Evolutionary conservation across 1,284 basidiomycete species (phyloP).

Genomic region (Trichosporon faecale): DNA sequence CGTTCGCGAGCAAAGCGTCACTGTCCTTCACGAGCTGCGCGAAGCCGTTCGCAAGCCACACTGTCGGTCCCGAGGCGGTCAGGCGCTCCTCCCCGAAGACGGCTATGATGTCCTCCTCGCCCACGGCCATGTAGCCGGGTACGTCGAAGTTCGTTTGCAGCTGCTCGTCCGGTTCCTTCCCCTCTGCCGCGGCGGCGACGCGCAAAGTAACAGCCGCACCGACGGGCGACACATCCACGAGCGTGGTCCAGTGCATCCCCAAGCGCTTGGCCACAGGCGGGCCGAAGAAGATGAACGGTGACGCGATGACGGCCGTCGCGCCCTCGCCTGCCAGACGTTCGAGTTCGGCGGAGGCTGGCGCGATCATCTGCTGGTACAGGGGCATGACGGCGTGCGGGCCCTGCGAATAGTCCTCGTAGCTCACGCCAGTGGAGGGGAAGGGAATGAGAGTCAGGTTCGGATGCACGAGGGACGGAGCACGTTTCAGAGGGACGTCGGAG

Average conservation of each 20-base stretch:
- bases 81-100: background rate
- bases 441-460: background rate
- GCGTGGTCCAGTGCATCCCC: background rate
- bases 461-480: background rate
- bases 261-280: background rate
- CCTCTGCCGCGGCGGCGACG: background rate
- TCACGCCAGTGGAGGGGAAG: background rate
- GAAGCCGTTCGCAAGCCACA: background rate
- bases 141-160: background rate
- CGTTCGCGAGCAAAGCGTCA: background rate
- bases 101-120: background rate
- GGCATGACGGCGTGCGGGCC: background rate
- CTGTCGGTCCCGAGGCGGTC: background rate
- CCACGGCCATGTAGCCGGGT: background rate
- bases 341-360: background rate
- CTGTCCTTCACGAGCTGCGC: background rate
- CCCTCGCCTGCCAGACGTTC: background rate
- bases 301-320: background rate
- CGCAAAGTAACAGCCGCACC: background rate
- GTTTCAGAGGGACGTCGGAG: background rate
- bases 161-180: background rate
- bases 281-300: background rate
- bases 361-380: slow-evolving; percentile 6
- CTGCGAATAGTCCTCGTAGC: background rate
- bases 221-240: background rate